phyloP scores from a whole-genome alignment of 2,329 filamentous ascomycete genomes.

The Malbranchea cinnamomea region DNA sequence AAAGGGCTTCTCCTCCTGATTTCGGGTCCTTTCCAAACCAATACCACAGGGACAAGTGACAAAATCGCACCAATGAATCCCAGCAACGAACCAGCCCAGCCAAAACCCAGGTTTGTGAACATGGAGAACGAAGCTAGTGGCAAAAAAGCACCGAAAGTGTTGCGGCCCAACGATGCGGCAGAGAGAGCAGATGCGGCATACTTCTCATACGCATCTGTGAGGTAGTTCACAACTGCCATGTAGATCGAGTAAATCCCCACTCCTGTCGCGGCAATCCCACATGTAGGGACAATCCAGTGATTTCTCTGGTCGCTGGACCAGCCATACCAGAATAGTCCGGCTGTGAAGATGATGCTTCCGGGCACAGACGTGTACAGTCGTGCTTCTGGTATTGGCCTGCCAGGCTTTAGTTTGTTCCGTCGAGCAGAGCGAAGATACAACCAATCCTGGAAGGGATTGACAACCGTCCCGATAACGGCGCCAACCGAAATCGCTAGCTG shows the following conservation, averaged over 20 bases:
- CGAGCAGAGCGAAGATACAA: constrained; percentile 16
- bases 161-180: constrained; percentile 31
- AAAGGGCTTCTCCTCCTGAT: constrained; percentile 23
- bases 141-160: constrained; percentile 31
- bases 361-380: constrained; percentile 29
- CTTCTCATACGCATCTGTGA: constrained; percentile 34
- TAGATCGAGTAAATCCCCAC: constrained; percentile 30
- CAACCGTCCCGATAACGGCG: constrained; percentile 25
- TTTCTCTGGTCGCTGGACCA: constrained; percentile 16
- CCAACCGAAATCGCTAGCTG: constrained; percentile 29
- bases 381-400: constrained; percentile 28
- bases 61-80: constrained; percentile 29
- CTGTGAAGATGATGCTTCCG: constrained; percentile 22
- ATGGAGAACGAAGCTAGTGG: constrained; percentile 29
- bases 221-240: constrained; percentile 35
- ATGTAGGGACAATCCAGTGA: constrained; percentile 22
- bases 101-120: constrained; percentile 26
- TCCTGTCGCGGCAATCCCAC: constrained; percentile 22
- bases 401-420: constrained; percentile 24
- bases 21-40: constrained; percentile 26
- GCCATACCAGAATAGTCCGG: constrained; percentile 22
- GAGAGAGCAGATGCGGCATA: constrained; percentile 34
- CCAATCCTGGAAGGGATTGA: constrained; percentile 25
- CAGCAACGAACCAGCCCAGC: constrained; percentile 29
- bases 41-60: constrained; percentile 25